Base-by-base conservation (phyloP, 192 early-diverging fungal genomes). In the Mortierella antarctica region DNA sequence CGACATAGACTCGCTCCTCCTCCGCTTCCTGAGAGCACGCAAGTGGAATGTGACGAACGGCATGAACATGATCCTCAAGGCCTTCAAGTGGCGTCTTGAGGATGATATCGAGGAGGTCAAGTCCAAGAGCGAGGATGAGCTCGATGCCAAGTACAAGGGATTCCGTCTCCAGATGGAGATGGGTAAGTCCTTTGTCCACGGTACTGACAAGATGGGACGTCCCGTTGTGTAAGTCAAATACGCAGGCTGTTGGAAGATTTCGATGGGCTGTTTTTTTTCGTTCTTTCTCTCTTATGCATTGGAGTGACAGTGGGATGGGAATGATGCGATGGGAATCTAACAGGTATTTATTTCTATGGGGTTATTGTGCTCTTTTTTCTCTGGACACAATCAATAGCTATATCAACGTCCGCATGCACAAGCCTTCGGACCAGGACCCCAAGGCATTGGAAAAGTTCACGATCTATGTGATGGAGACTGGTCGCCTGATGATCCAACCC, bases 1-100 rank as follows among this genome's bases (percentile, higher is more conserved):
- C 45, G 45, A 20, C 48, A 15, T 50, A 70, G 95, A 96, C 75
- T 83, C 89, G 0, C 80, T 95, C 20, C 41, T 93, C 62, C 85
- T 95, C 54, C 91, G 96, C 7, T 97, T 95, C 84, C 77, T 98
- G 50, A 88, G 96, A 21, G 96, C 96, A 39, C 89, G 96, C 66
- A 97, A 97, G 74, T 98, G 95, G 95, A 88, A 96, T 66, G 86
- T 94, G 7, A 83, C 88, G 47, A 92, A 91, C 45, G 93, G 95
- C 1, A 77, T 92, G 20, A 83, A 64, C 17, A 96, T 96, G 96
- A 62, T 93, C 11, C 67, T 92, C 20, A 81, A 87, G 41, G 87
- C 90, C 13, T 77, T 97, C 73, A 86, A 88, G 57, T 98, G 96
- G 96, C 83, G 95, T 44, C 58, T 90, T 13, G 88, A 90, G 57